Conservation (phyloP, 257 asterid species). For the Solanum clarkiae region DNA sequence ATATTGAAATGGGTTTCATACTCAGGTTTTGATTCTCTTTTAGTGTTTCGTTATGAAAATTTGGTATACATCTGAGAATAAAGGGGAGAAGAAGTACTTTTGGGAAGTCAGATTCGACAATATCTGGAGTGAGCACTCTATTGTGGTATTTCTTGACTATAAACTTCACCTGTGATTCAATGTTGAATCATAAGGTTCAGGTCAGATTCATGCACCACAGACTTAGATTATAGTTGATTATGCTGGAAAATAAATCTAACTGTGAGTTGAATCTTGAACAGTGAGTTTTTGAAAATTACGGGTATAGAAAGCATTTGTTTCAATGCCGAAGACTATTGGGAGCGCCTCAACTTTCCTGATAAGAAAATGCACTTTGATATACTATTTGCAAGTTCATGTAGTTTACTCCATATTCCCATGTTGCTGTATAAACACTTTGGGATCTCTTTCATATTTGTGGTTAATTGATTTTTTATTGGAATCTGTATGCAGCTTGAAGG, state of each 20-base stretch:
- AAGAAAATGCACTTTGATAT: not conserved
- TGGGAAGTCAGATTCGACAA: not conserved
- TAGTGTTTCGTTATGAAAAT: not conserved
- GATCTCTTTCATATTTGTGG: not conserved
- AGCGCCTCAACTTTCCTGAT: not conserved
- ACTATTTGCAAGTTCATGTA: not conserved
- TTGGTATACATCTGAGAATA: not conserved
- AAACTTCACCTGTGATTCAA: not conserved
- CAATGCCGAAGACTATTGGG: not conserved
- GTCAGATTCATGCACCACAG: not conserved
- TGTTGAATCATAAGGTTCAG: not conserved
- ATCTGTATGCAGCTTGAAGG: slow-evolving; percentile 67
- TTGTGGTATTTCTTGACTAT: not conserved
- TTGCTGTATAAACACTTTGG: not conserved
- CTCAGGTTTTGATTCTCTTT: not conserved
- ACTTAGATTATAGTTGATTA: not conserved
- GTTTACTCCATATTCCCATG: not conserved
- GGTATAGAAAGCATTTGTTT: not conserved
- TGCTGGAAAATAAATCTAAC: not conserved
- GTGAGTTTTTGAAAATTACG: not conserved
- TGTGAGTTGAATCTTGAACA: not conserved
- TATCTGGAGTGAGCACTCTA: not conserved
- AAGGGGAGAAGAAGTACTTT: not conserved
- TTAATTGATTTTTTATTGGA: not conserved
- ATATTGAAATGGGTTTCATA: not conserved